Base-by-base conservation (phyloP, 2,329 filamentous ascomycete genomes). In the Scedosporium apiospermum region DNA sequence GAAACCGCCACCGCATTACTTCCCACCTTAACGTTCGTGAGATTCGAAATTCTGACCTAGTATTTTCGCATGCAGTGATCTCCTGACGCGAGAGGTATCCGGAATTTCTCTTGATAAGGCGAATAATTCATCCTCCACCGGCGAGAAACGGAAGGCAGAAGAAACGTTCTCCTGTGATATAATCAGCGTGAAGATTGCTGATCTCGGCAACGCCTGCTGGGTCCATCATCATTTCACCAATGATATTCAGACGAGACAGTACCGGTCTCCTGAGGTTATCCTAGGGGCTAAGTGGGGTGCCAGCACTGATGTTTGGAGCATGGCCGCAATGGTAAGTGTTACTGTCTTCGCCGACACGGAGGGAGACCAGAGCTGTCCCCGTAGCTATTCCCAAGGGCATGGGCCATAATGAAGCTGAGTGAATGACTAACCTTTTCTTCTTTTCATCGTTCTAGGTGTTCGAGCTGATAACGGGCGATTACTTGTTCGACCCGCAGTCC, bases 221-320 rank as follows among this genome's bases (percentile, higher is more conserved):
- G 93, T 96, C 30, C 92, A 92, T 67, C 95, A 99, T 73, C 95
- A 99, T 76, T 99, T 99, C 77, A 99, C 95, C 71, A 97, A 99
- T 73, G 95, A 99, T 73, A 99, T 99, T 70, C 95, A 99, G 74
- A 99, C 95, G 7, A 84, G 95, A 70, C 95, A 99, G 76, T 99
- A 99, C 75, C 84, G 95, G 63, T 98, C 95, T 1, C 95, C 95
- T 1, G 95, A 99, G 76, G 95, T 99, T 63, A 98, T 99, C 65
- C 80, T 99, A 21, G 95, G 95, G 46, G 87, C 92, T 3, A 98
- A 98, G 79, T 99, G 95, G 95, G 95, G 95, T 68, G 95, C 95
- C n/a, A 98, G 93, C 73, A 98, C 95, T 1, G 95, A 99, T 76
- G 90, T 98, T 6, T 99, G 95, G 95, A 98, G 93, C 77, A 99